These are phyloP conservation scores for Xylariomycetidae sp. DNA, from an alignment of 2,329 filamentous ascomycete species.

Conservation along the genomic window DNA sequence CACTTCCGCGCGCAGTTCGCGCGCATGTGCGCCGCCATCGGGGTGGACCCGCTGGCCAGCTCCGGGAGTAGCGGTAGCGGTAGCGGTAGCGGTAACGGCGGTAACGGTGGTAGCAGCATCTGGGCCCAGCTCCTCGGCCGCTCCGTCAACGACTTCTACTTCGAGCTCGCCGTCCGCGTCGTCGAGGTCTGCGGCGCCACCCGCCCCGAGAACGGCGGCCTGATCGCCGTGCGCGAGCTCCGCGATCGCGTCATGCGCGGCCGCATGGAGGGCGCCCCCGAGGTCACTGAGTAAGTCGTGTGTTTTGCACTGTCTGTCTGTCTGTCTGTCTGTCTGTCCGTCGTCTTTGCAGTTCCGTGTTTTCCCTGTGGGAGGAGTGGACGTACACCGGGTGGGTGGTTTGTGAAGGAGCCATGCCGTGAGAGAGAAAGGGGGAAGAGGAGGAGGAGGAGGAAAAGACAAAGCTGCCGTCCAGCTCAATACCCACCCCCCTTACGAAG, in stretches of 20 bases:
- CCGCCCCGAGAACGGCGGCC: slow-evolving; percentile 81
- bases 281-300: slow-evolving; percentile 65
- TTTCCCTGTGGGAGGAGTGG: too few relatives aligned
- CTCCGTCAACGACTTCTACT: slow-evolving; percentile 97
- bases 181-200: slow-evolving; percentile 89
- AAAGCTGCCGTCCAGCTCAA: too few relatives aligned
- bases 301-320: background rate
- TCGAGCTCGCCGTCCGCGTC: slow-evolving; percentile 90
- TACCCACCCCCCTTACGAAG: too few relatives aligned
- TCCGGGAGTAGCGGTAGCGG: slow-evolving; percentile 33
- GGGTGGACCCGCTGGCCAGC: slow-evolving; percentile 82
- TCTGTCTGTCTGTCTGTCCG: slow-evolving; percentile 1
- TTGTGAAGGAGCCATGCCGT: too few relatives aligned
- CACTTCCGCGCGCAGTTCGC: slow-evolving; percentile 95
- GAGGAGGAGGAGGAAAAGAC: too few relatives aligned
- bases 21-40: slow-evolving; percentile 96
- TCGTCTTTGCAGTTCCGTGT: too few relatives aligned
- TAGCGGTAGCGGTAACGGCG: slow-evolving; percentile 38
- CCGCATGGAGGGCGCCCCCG: slow-evolving; percentile 67
- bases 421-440: too few relatives aligned
- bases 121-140: slow-evolving; percentile 91
- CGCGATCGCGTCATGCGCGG: slow-evolving; percentile 67
- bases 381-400: too few relatives aligned
- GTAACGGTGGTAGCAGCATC: slow-evolving; percentile 57
- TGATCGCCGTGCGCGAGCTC: slow-evolving; percentile 80